These are phyloP conservation scores for Kwoniella dendrophila DNA, from an alignment of 768 basidiomycete species.

Conservation along the genomic window DNA sequence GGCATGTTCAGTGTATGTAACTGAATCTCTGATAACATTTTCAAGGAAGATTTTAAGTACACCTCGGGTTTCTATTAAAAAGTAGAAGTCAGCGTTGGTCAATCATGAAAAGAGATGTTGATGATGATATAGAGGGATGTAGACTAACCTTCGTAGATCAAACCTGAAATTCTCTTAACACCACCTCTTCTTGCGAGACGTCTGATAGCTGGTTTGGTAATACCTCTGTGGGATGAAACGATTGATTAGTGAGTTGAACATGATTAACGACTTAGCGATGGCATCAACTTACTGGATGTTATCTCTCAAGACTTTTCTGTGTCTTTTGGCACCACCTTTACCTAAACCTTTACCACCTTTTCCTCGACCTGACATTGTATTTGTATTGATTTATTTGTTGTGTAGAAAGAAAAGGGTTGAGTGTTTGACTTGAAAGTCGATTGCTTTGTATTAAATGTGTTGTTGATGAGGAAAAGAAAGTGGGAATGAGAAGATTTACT, in stretches of 20 bases:
- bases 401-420: constrained; percentile 10
- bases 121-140: not conserved
- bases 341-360: constrained; percentile 82
- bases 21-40: constrained; percentile 84
- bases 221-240: constrained; percentile 60
- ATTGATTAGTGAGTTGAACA: not conserved
- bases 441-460: constrained; percentile 14
- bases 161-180: constrained; percentile 69
- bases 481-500: not conserved
- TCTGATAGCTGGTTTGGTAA: constrained; percentile 86
- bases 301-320: constrained; percentile 87
- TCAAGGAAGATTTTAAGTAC: constrained; percentile 77
- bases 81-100: not conserved
- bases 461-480: constrained; percentile 9
- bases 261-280: not conserved
- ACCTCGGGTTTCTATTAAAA: constrained; percentile 73
- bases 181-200: constrained; percentile 96
- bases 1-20: constrained; percentile 98
- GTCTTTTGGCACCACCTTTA: constrained; percentile 81
- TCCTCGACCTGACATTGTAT: constrained; percentile 87
- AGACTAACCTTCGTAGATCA: constrained; percentile 75
- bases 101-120: not conserved
- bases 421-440: constrained; percentile 8
- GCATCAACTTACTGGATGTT: constrained; percentile 58
- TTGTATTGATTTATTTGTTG: constrained; percentile 39